Percentiles rank a stretch among this genome's conserved stretches.
Conservation (phyloP, 495 filamentous ascomycete genomes). For the Neurospora pannonica region DNA sequence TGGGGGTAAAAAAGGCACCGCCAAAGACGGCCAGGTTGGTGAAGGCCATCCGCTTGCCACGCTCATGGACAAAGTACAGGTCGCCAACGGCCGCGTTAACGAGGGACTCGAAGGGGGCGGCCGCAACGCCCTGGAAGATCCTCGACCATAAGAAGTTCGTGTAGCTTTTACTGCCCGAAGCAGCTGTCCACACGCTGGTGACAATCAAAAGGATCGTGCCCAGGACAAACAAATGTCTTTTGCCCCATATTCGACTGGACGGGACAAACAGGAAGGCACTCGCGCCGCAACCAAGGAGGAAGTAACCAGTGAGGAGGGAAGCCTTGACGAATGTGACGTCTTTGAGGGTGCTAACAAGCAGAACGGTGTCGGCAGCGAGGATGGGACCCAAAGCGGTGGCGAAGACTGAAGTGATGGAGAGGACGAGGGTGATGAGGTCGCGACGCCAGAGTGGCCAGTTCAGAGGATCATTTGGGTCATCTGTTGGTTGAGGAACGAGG, state of each 20-base stretch:
- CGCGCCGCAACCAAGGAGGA: slow-evolving; percentile 72
- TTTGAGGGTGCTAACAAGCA: slow-evolving; percentile 50
- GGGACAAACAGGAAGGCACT: slow-evolving; percentile 78
- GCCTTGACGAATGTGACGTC: slow-evolving; percentile 51
- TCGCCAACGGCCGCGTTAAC: slow-evolving; percentile 73
- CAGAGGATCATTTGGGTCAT: slow-evolving; percentile 69
- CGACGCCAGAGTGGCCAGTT: slow-evolving; percentile 90
- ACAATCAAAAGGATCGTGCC: slow-evolving; percentile 64
- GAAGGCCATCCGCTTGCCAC: slow-evolving; percentile 83
- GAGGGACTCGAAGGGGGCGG: slow-evolving; percentile 67
- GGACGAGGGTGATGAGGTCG: slow-evolving; percentile 65
- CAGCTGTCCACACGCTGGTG: slow-evolving; percentile 74
- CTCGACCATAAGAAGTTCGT: slow-evolving; percentile 64
- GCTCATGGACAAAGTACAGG: slow-evolving; percentile 70
- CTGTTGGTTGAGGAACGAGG: slow-evolving; percentile 70
- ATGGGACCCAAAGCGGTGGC: slow-evolving; percentile 73
- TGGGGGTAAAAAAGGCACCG: slow-evolving; percentile 84
- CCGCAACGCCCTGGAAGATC: slow-evolving; percentile 64
- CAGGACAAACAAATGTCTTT: slow-evolving; percentile 77
- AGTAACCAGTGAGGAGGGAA: slow-evolving; percentile 79
- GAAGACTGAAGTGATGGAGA: slow-evolving; percentile 73
- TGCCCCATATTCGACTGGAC: slow-evolving; percentile 84
- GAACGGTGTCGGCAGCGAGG: slow-evolving; percentile 77
- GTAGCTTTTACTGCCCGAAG: slow-evolving; percentile 48
- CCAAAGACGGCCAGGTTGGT: slow-evolving; percentile 85